phyloP scores from a whole-genome alignment of 1,139 yeast genomes.

The Pichia sp. region DNA sequence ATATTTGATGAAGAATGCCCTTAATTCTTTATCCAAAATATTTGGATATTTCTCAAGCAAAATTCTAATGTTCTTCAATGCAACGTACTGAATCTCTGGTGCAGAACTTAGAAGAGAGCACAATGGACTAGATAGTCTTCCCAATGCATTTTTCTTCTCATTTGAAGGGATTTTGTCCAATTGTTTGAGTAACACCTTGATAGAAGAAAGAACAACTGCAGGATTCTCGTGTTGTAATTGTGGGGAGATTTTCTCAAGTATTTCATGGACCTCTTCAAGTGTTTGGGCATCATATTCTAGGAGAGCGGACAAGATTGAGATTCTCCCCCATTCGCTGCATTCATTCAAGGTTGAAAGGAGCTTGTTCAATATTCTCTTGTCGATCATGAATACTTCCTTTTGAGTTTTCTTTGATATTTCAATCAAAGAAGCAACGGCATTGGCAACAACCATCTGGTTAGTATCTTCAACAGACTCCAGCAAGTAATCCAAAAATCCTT shows the following conservation, averaged over 20 bases:
- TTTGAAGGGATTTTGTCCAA: slow-evolving; percentile 44
- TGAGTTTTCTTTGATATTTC: slow-evolving; percentile 51
- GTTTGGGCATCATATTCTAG: slow-evolving; percentile 57
- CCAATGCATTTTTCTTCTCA: slow-evolving; percentile 41
- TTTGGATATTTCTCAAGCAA: slow-evolving; percentile 84
- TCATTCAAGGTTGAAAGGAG: slow-evolving; percentile 83
- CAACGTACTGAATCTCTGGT: slow-evolving; percentile 95
- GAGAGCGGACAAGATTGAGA: slow-evolving; percentile 77
- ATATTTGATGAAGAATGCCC: slow-evolving; percentile 90
- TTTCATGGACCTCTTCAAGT: slow-evolving; percentile 68
- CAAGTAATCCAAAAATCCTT: slow-evolving; percentile 73
- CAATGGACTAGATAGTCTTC: slow-evolving; percentile 87
- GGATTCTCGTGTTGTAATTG: slow-evolving; percentile 98
- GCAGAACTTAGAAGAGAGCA: slow-evolving; percentile 81
- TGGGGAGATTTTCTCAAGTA: slow-evolving; percentile 86
- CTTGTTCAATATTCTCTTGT: slow-evolving; percentile 47
- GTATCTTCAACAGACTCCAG: slow-evolving; percentile 71
- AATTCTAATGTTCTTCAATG: slow-evolving; percentile 84
- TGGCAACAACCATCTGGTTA: slow-evolving; percentile 96
- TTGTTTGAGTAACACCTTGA: slow-evolving; percentile 76
- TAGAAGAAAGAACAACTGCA: slow-evolving; percentile 83
- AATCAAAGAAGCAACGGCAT: slow-evolving; percentile 78
- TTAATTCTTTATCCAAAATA: slow-evolving; percentile 68
- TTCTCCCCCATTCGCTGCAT: slow-evolving; percentile 99
- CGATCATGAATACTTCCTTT: slow-evolving; percentile 34